Conservation (phyloP, 371 early-diverging fungal genomes). For the Chytridiales sp. region DNA sequence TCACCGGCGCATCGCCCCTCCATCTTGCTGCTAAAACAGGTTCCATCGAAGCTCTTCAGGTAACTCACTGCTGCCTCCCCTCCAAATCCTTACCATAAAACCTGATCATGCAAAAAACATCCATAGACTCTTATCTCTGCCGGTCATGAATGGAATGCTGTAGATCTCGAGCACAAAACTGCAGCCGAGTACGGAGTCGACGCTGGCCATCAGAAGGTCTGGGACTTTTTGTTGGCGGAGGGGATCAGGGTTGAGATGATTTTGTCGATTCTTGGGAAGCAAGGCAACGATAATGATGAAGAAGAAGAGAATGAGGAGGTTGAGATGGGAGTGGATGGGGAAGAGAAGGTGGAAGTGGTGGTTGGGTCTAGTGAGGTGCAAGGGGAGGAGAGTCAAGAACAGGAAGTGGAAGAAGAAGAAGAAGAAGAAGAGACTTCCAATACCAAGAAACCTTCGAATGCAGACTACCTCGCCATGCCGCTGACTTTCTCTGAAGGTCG, state of each 20-base stretch:
- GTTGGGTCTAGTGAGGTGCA: no score
- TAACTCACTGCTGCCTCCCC: no score
- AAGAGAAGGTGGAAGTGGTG: slow-evolving; percentile 31
- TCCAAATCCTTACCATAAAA: background rate
- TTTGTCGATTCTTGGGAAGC: slow-evolving; percentile 43
- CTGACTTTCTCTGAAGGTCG: slow-evolving; percentile 57
- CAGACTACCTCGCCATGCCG: slow-evolving; percentile 64
- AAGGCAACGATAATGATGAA: slow-evolving; percentile 35
- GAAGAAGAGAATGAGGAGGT: slow-evolving; percentile 24
- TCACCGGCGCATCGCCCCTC: slow-evolving; percentile 30
- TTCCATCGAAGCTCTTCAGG: slow-evolving; percentile 22
- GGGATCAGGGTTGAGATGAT: slow-evolving; percentile 85
- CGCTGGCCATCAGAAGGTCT: slow-evolving; percentile 56
- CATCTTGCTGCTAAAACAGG: slow-evolving; percentile 38
- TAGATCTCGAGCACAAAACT: slow-evolving; percentile 62
- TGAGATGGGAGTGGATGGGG: background rate
- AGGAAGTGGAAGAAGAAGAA: slow-evolving; percentile 36
- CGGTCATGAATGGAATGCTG: slow-evolving; percentile 67
- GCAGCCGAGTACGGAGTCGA: slow-evolving; percentile 71
- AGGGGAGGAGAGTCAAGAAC: no score
- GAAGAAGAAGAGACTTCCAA: slow-evolving; percentile 10
- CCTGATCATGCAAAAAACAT: background rate
- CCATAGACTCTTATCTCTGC: no score
- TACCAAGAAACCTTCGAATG: slow-evolving; percentile 53
- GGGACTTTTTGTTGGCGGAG: slow-evolving; percentile 73